phyloP scores from a whole-genome alignment of 1,139 yeast species.

The Scheffersomyces segobiensis region DNA sequence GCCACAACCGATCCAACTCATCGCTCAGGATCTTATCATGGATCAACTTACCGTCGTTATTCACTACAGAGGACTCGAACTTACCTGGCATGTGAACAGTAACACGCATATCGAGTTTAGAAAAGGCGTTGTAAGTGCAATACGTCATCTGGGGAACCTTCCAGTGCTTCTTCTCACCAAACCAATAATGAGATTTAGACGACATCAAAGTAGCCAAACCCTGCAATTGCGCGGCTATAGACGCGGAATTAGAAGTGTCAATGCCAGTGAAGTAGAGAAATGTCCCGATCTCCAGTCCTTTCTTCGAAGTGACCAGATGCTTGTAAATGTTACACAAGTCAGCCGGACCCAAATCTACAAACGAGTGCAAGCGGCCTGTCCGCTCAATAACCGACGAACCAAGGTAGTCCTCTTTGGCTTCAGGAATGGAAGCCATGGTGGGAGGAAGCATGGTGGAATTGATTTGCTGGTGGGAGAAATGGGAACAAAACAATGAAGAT shows the following conservation, averaged over 20 bases:
- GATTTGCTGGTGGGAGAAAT: background rate
- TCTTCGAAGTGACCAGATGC: slow-evolving; percentile 41
- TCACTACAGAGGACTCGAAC: slow-evolving; percentile 48
- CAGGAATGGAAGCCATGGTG: slow-evolving; percentile 48
- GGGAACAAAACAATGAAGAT: background rate
- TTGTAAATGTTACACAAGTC: slow-evolving; percentile 78
- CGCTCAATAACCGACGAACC: slow-evolving; percentile 55
- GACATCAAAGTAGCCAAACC: slow-evolving; percentile 74
- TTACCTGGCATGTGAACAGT: slow-evolving; percentile 50
- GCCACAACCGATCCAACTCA: slow-evolving; percentile 48
- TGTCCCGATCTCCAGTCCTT: slow-evolving; percentile 47
- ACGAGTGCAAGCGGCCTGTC: slow-evolving; percentile 49
- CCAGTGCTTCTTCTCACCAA: slow-evolving; percentile 70
- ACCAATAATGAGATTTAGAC: slow-evolving; percentile 56
- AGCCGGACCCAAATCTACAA: slow-evolving; percentile 77
- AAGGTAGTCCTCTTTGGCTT: slow-evolving; percentile 52
- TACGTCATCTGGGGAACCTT: slow-evolving; percentile 67
- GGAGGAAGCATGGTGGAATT: slow-evolving; percentile 38
- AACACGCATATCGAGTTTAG: slow-evolving; percentile 28
- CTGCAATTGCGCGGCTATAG: slow-evolving; percentile 70
- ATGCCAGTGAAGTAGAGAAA: slow-evolving; percentile 59
- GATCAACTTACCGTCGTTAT: slow-evolving; percentile 44
- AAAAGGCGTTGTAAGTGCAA: slow-evolving; percentile 52
- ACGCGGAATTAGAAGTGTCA: slow-evolving; percentile 57
- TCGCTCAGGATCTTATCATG: slow-evolving; percentile 36